Base-by-base conservation (phyloP, 176 grass and related monocot species). In the Melocanna baccifera region DNA sequence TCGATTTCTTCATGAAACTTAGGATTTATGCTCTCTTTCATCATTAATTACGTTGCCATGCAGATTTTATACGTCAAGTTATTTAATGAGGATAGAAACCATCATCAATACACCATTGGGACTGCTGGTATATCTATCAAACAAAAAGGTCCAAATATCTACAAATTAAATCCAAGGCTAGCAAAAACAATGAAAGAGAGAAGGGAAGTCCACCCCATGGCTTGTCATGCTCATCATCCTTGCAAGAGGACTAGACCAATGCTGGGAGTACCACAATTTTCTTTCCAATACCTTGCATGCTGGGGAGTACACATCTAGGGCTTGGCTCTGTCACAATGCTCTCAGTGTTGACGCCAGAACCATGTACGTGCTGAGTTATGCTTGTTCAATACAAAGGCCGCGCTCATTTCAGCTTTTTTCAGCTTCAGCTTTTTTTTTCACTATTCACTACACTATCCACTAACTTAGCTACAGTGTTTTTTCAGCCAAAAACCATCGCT, bases 311-410 rank as follows among this genome's bases (percentile, higher is more conserved):
- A 56, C 8, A 5, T 16, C 1, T 41, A 55, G 69, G 41, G 16
- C 12, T 76, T 20, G 25, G 83, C 65, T 70, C 71, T 4, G 71
- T 86, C 88, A 77, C 78, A 57, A 71, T 90, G 83, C 34, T 2
- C 11, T 12, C 45, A 86, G 78, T 89, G 78, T 77, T 85, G 62
- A 62, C 69, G 30, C 34, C 63, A 85, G 81, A 69, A 50, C 22
- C 11, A 1, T 23, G 74, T 72, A 55, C 39, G 4, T 19, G 40
- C 41, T 83, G 64, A 61, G 74, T 45, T 53, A 71, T 45, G 73
- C 55, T 53, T 55, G 76, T 83, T 73, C 37, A 80, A 73, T 80
- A 39, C 77, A 23, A 73, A 63, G n/a, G n/a, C n/a, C n/a, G n/a
- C n/a, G n/a, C n/a, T n/a, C n/a, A n/a, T n/a, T n/a, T n/a, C n/a